Base-by-base conservation (phyloP, 805 yeast species). In the Nakazawaea ambrosiae region DNA sequence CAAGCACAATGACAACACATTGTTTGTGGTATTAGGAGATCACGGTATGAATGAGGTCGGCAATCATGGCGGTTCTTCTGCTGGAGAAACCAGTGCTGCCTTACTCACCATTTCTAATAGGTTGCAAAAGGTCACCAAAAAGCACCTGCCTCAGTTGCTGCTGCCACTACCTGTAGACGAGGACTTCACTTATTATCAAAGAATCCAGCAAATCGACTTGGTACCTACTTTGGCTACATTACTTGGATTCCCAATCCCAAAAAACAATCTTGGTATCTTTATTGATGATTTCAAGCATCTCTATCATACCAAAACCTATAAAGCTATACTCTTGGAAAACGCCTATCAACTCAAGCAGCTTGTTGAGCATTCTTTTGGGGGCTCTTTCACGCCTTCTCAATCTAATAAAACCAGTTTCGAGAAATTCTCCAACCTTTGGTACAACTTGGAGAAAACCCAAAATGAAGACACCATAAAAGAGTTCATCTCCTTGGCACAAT, bases 41-140 rank as follows among this genome's bases (percentile, higher is more conserved):
- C 97, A 89, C 56, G 97, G 97, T 3, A 89, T 89, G 97, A 88
- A 88, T 52, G 94, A 88, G 36, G 74, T 82, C 4, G 97, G 97
- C 1, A 90, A 89, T 49, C 97, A 92, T 55, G 99, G 99, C 6
- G 99, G 97, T 1, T 85, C 97, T 0, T 83, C 96, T 3, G 54
- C 69, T 0, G 95, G 96, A 2, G 99, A 92, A 57, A 90, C 97
- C 0, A 82, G 88, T 12, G 81, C 98, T 1, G 97, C 82, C 0
- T 49, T 92, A 50, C 61, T 78, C 1, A 68, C 90, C 30, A 61
- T 83, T 0, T 81, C 96, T 0, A 75, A 80, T 7, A 70, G 70
- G 47, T 70, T 88, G 39, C 45, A 60, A 34, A 39, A 49, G 12
- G 22, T 33, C 7, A 12, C 26, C 3, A 5, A 24, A 9, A 8